These are phyloP conservation scores for Gnomoniopsis sp. DNA, from an alignment of 2,329 filamentous ascomycete species.

Conservation along the genomic window DNA sequence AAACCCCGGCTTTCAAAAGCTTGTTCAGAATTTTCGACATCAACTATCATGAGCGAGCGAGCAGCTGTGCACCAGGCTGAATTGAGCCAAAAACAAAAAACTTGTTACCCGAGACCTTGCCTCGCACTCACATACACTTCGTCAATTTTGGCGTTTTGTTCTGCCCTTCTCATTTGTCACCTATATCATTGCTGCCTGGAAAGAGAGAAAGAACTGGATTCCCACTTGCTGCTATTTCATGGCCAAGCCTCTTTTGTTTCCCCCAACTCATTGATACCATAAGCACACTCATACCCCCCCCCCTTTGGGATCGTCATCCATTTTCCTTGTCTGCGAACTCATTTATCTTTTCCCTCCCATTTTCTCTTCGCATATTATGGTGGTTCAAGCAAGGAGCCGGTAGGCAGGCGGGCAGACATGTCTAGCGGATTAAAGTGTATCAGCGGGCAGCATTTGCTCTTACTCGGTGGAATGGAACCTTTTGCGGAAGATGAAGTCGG, in stretches of 20 bases:
- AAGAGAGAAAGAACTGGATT: slow-evolving; percentile 16
- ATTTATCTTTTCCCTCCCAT: not conserved
- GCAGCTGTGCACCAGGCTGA: not conserved
- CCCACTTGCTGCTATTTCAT: slow-evolving; percentile 7
- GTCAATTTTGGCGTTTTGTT: not conserved
- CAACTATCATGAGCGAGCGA: not conserved
- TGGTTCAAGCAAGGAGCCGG: not conserved
- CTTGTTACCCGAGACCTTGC: not conserved
- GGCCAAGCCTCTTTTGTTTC: not conserved
- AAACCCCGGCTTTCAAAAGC: not conserved
- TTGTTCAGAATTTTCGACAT: not conserved
- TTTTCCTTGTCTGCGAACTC: not conserved
- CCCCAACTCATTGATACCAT: slow-evolving; percentile 18
- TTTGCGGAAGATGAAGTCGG: not conserved
- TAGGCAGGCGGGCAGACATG: not conserved
- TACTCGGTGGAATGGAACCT: not conserved
- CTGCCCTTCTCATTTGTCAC: slow-evolving; percentile 14
- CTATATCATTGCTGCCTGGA: slow-evolving; percentile 4
- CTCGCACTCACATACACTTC: slow-evolving; percentile 6
- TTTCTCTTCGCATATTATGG: not conserved
- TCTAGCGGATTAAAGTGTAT: not conserved
- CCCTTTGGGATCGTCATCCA: not conserved
- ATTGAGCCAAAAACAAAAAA: not conserved
- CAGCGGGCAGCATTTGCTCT: slow-evolving; percentile 5
- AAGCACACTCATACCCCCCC: not conserved